These are phyloP conservation scores for Magnolia sinica DNA, from an alignment of 164 flowering plant genomes.

Conservation along the genomic window DNA sequence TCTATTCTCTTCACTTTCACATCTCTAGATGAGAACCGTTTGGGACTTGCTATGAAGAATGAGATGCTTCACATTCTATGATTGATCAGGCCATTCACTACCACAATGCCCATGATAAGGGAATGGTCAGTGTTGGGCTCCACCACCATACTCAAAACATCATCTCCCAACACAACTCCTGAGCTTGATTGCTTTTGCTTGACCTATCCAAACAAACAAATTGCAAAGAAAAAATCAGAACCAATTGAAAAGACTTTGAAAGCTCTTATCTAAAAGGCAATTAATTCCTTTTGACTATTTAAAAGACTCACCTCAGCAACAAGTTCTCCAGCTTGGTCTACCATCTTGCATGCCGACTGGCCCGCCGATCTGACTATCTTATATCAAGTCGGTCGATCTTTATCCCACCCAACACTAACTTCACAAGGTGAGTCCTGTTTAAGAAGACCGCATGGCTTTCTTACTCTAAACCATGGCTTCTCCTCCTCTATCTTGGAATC, in stretches of 20 bases:
- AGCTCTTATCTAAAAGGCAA: no score
- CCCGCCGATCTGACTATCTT: conserved; percentile 4
- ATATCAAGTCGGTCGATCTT: conserved; percentile 8
- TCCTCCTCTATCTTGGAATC: conserved; percentile 7
- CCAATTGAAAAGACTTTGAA: no score
- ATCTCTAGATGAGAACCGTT: no score
- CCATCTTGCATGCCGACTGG: conserved; percentile 28
- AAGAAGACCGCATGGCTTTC: conserved; percentile 15
- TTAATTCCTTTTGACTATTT: no score
- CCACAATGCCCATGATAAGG: conserved; percentile 21
- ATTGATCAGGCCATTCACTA: conserved; percentile 16
- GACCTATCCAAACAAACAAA: conserved; percentile 1
- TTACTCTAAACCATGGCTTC: conserved; percentile 33
- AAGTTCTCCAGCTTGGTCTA: conserved; percentile 20
- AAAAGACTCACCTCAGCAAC: conserved; percentile 14
- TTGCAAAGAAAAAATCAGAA: not conserved
- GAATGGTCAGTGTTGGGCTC: conserved; percentile 19
- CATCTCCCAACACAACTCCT: conserved; percentile 23
- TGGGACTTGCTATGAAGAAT: no score
- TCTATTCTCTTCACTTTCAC: no score
- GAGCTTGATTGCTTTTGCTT: conserved; percentile 12
- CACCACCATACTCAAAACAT: conserved; percentile 24
- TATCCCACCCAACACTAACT: conserved; percentile 13
- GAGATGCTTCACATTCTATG: conserved; percentile 1
- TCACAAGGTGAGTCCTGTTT: conserved; percentile 13